phyloP scores from a whole-genome alignment of 306 rosid genomes.

The Castanea mollissima region DNA sequence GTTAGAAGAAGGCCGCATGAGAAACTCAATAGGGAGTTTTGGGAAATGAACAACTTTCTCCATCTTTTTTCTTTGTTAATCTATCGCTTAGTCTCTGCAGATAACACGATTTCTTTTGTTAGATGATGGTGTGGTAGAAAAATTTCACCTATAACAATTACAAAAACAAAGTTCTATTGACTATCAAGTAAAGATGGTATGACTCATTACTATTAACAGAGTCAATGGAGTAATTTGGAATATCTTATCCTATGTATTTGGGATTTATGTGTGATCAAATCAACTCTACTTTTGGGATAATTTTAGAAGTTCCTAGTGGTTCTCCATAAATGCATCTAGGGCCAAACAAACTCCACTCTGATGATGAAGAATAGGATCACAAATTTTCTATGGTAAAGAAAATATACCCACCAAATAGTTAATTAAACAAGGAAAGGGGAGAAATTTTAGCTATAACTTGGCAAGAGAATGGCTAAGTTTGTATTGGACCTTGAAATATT shows the following conservation, averaged over 20 bases:
- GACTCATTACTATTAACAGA: neutral
- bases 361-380: neutral
- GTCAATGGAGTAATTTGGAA: neutral
- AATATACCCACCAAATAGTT: neutral
- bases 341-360: neutral
- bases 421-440: too few relatives aligned
- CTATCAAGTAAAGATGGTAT: neutral
- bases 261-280: neutral
- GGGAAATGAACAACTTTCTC: neutral
- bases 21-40: constrained; percentile 1
- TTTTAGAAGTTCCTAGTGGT: too few relatives aligned
- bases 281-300: neutral
- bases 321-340: too few relatives aligned
- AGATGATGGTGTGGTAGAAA: neutral
- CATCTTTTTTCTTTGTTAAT: neutral
- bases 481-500: too few relatives aligned
- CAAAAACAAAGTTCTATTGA: neutral
- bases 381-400: neutral
- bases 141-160: neutral
- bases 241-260: neutral
- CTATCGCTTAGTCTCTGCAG: neutral
- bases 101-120: neutral
- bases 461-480: too few relatives aligned
- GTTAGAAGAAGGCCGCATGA: constrained; percentile 1
- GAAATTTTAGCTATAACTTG: too few relatives aligned